Evolutionary conservation across 441 rosid genomes (phyloP).

Genomic region (Pelargonium citronellum): DNA sequence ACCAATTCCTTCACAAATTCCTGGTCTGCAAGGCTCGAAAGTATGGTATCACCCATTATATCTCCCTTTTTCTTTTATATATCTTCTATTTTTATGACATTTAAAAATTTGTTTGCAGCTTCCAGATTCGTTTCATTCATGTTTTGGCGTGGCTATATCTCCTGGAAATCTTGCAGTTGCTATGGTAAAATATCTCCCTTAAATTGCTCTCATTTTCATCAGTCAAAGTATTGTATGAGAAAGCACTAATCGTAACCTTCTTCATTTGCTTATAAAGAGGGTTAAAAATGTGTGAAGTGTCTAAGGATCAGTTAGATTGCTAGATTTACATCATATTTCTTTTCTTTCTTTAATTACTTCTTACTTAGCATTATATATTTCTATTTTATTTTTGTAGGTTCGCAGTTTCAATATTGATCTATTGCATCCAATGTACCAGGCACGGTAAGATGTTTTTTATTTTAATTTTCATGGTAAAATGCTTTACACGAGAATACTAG

Average conservation of each 20-base stretch:
- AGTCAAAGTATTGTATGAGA: conserved; percentile 1
- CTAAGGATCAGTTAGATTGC: neutral
- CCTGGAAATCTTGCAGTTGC: conserved; percentile 80
- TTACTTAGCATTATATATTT: neutral
- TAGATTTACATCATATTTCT: neutral
- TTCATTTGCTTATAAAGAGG: neutral
- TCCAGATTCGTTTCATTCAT: conserved; percentile 68
- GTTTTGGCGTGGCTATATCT: conserved; percentile 73
- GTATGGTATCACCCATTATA: conserved; percentile 37
- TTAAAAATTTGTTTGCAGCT: conserved; percentile 42
- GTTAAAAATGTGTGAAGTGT: neutral
- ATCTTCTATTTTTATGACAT: conserved; percentile 15
- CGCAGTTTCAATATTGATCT: conserved; percentile 62
- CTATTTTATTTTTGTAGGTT: conserved; percentile 43
- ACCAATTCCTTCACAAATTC: conserved; percentile 58
- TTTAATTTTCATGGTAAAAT: neutral
- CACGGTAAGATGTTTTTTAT: conserved; percentile 41
- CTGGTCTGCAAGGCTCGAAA: conserved; percentile 51
- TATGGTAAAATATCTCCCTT: conserved; percentile 41
- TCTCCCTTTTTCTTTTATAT: conserved; percentile 5
- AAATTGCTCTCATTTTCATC: neutral
- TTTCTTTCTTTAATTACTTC: neutral
- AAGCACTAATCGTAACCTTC: neutral
- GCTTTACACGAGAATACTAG: no score
- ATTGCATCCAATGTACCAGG: conserved; percentile 80